These are phyloP conservation scores for Chondrus crispus DNA, from an alignment of 23 red algal species.

Conservation along the genomic window DNA sequence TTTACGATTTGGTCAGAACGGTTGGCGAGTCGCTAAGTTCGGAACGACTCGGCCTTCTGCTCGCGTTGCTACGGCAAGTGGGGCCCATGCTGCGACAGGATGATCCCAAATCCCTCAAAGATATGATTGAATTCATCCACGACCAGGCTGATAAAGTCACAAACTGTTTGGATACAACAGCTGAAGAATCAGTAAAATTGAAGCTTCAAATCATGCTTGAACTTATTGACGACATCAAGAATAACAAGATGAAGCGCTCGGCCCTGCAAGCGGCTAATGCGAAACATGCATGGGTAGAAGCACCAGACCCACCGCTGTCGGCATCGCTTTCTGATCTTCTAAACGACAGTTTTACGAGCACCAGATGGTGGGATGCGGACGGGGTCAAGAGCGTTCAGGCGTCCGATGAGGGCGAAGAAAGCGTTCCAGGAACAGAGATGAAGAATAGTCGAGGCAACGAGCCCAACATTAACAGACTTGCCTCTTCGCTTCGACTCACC, in stretches of 20 bases:
- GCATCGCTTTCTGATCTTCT: conserved; percentile 42
- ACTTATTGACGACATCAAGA: conserved; percentile 40
- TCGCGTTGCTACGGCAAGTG: conserved; percentile 21
- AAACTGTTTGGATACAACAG: neutral
- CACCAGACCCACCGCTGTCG: conserved; percentile 17
- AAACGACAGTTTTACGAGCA: conserved; percentile 29
- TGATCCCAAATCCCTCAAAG: conserved; percentile 40
- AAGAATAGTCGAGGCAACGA: too few relatives aligned
- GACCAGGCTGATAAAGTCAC: neutral
- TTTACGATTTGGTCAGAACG: conserved; percentile 35
- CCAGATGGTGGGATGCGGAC: conserved; percentile 38
- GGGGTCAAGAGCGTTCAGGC: neutral
- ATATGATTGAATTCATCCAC: conserved; percentile 46
- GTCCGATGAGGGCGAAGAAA: neutral
- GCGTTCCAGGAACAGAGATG: neutral
- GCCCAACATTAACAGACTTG: conserved; percentile 8
- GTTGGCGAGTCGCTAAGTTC: neutral
- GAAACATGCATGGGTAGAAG: conserved; percentile 22
- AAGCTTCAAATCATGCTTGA: conserved; percentile 61
- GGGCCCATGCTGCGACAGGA: conserved; percentile 29
- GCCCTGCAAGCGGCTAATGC: neutral
- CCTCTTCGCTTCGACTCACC: conserved; percentile 29
- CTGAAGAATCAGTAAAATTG: neutral
- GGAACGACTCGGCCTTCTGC: conserved; percentile 23
- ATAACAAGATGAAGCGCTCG: conserved; percentile 34